A percentile compares a stretch with the other conserved stretches of the same genome.
These are phyloP conservation scores for Nicotiana sylvestris DNA, from an alignment of 257 asterid genomes.

Conservation along the genomic window DNA sequence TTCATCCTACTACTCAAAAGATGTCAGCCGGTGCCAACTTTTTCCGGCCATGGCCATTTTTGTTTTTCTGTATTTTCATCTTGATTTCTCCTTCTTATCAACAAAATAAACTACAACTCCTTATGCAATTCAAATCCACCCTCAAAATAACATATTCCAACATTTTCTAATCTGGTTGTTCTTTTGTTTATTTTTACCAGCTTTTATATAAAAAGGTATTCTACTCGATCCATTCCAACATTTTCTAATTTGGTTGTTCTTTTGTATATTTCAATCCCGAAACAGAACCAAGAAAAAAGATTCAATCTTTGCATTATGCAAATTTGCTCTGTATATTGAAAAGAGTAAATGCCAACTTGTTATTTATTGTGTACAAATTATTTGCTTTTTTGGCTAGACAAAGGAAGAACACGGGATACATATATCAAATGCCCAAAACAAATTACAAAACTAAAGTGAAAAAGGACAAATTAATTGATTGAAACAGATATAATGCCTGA, in stretches of 20 bases:
- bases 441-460: too few species aligned
- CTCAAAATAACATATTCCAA: background rate
- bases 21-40: slow-evolving; percentile 13
- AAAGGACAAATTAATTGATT: too few species aligned
- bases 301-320: background rate
- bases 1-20: background rate
- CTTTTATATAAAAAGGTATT: too few species aligned
- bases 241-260: too few species aligned
- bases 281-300: background rate
- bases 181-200: too few species aligned
- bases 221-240: too few species aligned
- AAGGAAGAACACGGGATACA: background rate
- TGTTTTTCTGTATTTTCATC: background rate
- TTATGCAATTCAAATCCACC: slow-evolving; percentile 31
- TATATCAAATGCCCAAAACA: too few species aligned
- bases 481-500: too few species aligned
- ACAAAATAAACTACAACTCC: slow-evolving; percentile 23
- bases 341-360: background rate
- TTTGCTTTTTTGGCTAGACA: slow-evolving; percentile 25
- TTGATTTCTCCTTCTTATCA: slow-evolving; percentile 1
- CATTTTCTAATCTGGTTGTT: too few species aligned
- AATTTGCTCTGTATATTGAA: background rate
- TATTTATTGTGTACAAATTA: background rate
- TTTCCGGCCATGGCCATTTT: slow-evolving; percentile 13
- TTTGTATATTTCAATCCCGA: background rate